Evolutionary conservation across 2,329 filamentous ascomycete species (phyloP), one percentile per base, ranked within the genome.

Genomic region (Hypomyces rosellus): DNA sequence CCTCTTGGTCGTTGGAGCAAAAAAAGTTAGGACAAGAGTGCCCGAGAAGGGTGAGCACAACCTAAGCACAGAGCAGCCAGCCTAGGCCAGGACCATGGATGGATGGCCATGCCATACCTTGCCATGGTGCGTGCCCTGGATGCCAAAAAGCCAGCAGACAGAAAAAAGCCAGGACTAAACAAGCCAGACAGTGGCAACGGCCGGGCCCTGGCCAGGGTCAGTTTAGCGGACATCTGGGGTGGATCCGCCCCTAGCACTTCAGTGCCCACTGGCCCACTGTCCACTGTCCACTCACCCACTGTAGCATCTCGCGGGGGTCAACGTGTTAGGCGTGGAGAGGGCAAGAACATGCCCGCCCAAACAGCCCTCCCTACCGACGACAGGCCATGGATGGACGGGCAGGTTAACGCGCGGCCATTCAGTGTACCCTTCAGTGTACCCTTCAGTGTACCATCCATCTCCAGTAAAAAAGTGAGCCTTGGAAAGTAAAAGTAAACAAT

Each of bases 131-230:
- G 25, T 30, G 25, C 25, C 25, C 4, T 30, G 25, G 25, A 30
- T 30, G 25, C 20, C 20, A 20, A 11, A 11, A 30, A 8, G 25
- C 25, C 25, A 30, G 25, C 25, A 30, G 22, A 25, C 22, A 25
- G 22, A 25, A 25, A 25, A 25, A 25, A 25, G 22, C 22, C 22
- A 25, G 25, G 25, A 11, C 25, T 11, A 30, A 30, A 30, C 25
- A 30, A 30, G 25, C 25, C 25, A 30, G 25, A 30, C 46, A 52
- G 52, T 54, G 52, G 52, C 54, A 52, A 55, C 54, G 52, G 52
- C 37, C 48, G 44, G 47, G 38, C 9, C 49, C 43, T 48, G 54
- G 54, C 54, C 46, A 50, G 49, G 46, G 49, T 51, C 39, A 47
- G 44, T 39, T 42, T 49, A 52, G 46, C 46, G 43, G 49, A 41